Evolutionary conservation across 148 eudicot genomes (phyloP), one percentile per base, ranked within the genome.

Genomic region (Suaeda aralocaspica): DNA sequence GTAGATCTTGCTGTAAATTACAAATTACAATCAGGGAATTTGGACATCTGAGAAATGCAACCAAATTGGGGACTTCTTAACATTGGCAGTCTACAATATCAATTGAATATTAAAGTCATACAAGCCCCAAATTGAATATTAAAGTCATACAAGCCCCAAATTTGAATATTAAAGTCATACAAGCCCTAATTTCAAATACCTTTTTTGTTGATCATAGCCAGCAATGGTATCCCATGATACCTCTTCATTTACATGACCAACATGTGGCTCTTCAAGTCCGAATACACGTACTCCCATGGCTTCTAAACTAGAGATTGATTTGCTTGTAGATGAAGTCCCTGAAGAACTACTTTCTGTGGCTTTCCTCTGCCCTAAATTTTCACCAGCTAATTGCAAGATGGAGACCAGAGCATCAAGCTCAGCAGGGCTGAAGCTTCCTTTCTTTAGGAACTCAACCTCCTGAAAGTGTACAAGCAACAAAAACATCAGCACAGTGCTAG

Each of bases 201-300:
- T 72, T 67, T 95, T 95, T 70, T 95, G 99, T 67, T 87, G 77
- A 66, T 84, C 81, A 84, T 91, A 95, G 31, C 99, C 99, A 82
- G 99, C 99, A 82, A 91, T 95, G 68, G 89, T 91, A 31, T 91
- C 97, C 99, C 99, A 95, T 61, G 99, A 86, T 68, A 95, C 85
- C 61, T 84, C 84, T 64, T 72, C 55, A 69, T 75, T 87, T 30
- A 81, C 15, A 39, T 67, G 16, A 68, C 64, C 92, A 28, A 60
- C 29, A 58, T 33, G 79, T 11, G 83, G 74, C 67, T 82, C 85
- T 63, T 81, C 82, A 34, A 91, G 78, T 59, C 99, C 99, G 80
- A 84, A 95, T 61, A 95, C 79, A 75, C 83, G 89, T 68, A 95
- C 87, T 59, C 99, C 97, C 97, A 91, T 91, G 65, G 86, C 88